phyloP scores from a whole-genome alignment of 2,329 filamentous ascomycete species.

The Trichoderma guizhouense region DNA sequence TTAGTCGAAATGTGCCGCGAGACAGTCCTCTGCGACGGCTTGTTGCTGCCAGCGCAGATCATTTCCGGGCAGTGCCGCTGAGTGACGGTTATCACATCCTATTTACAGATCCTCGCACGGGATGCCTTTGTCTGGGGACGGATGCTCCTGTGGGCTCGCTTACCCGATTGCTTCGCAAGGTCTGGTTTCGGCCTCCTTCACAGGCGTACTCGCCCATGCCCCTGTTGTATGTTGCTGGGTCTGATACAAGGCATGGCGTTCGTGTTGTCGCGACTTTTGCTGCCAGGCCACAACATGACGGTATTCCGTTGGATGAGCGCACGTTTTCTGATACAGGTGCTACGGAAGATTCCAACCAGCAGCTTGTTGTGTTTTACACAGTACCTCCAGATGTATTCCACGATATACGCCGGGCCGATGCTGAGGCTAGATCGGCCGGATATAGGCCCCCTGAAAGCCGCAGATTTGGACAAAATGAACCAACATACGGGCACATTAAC shows the following conservation, averaged over 20 bases:
- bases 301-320: background rate
- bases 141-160: conserved; percentile 53
- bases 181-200: conserved; percentile 45
- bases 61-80: conserved; percentile 61
- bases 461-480: conserved; percentile 17
- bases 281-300: conserved; percentile 25
- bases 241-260: conserved; percentile 56
- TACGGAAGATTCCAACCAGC: conserved; percentile 22
- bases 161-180: conserved; percentile 54
- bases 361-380: conserved; percentile 56
- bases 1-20: conserved; percentile 20
- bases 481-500: conserved; percentile 24
- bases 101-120: conserved; percentile 59
- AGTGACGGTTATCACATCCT: conserved; percentile 64
- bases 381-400: conserved; percentile 56
- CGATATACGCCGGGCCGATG: conserved; percentile 26
- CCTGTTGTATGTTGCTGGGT: conserved; percentile 52
- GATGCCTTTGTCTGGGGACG: conserved; percentile 56
- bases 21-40: conserved; percentile 27
- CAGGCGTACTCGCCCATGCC: conserved; percentile 37
- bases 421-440: conserved; percentile 14
- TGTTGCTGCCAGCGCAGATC: conserved; percentile 49
- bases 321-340: background rate
- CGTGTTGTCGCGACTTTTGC: conserved; percentile 57
- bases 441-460: conserved; percentile 11